phyloP scores from a whole-genome alignment of 2,329 filamentous ascomycete species.

The Pleochaeta shiraiana region DNA sequence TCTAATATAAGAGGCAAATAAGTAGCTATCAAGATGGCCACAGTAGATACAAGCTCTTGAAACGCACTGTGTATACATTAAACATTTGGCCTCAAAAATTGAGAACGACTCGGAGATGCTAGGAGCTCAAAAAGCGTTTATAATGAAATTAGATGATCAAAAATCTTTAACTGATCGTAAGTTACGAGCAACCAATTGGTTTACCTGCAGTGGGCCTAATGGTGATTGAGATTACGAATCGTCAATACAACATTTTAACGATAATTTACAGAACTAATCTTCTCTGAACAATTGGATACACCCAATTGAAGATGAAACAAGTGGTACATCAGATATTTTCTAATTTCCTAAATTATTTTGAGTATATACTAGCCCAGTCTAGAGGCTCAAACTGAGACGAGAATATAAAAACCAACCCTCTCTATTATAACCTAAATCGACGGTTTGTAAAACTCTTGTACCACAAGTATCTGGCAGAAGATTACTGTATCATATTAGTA shows the following conservation, averaged over 20 bases:
- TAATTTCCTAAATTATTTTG: background rate
- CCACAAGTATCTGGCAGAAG: background rate
- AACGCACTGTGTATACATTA: background rate
- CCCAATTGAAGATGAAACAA: background rate
- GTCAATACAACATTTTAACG: background rate
- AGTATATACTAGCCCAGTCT: background rate
- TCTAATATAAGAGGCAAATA: too few species aligned
- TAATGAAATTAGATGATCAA: background rate
- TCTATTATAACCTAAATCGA: background rate
- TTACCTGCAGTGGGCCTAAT: background rate
- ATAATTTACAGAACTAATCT: background rate
- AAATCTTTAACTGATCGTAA: background rate
- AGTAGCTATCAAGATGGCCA: background rate
- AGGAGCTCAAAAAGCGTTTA: background rate
- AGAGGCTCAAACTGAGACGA: background rate
- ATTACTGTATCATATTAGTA: background rate
- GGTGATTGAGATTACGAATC: background rate
- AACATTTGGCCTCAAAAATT: background rate
- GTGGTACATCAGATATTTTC: background rate
- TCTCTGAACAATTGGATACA: background rate
- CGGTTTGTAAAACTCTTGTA: background rate
- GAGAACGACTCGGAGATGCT: too few species aligned
- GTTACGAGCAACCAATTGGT: background rate
- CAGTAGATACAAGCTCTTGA: background rate
- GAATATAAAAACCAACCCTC: background rate